Evolutionary conservation across 2,329 filamentous ascomycete genomes (phyloP), one percentile per base, ranked within the genome.

Genomic region (Onygenales sp.): DNA sequence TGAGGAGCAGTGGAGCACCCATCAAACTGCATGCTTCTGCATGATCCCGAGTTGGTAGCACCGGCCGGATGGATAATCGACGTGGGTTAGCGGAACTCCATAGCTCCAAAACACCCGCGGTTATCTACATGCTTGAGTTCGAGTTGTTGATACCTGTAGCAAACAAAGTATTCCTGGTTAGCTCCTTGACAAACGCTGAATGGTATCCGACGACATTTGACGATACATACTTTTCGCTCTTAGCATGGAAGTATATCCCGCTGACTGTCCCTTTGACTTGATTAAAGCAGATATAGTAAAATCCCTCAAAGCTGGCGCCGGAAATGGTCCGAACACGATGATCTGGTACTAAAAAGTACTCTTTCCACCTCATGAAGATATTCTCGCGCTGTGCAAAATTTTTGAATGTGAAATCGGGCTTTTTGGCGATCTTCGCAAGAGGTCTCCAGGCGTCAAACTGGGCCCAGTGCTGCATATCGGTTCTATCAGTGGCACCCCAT

Each of bases 241-340:
- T 95, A 10, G 88, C 87, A 73, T 98, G 93, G 69, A 95, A 98
- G 72, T 98, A 98, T 54, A 97, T 95, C 14, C 93, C 93, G 65
- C 84, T 91, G 42, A 98, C 87, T 58, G 81, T 85, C 6, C 92
- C 93, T 58, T 85, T 81, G 48, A 89, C 75, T 71, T 97, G 92
- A 69, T 97, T 95, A 75, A 97, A 97, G 74, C 91, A 96, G 60
- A 98, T 97, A 66, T 98, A 98, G 69, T 97, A 98, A 68, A 98
- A 98, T 0, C 93, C 93, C 66, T 98, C 93, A 56, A 97, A 98
- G 65, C 92, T 97, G 6, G 93, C 93, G 14, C 93, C 93, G 36
- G 84, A 87, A 57, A 98, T 95, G 9, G 88, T 94, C 56, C 86
- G 82, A 17, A 97, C 90, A 13, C 88, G 82, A 68, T 98, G 93